Conservation (phyloP, 1,284 basidiomycete genomes). For the Pyrrhoderma lamaoense region DNA sequence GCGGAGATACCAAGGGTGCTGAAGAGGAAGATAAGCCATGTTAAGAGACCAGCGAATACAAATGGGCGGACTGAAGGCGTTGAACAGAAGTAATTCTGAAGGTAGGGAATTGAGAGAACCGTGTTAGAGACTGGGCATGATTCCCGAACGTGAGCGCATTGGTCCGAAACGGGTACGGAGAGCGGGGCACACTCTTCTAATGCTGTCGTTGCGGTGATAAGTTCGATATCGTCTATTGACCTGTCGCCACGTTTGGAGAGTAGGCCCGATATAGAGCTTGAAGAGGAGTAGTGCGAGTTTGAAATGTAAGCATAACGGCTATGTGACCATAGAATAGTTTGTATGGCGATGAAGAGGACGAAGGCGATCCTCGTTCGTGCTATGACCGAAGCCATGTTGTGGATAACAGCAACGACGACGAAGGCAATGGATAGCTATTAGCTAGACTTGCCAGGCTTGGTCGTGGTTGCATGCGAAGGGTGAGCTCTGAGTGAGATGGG, state of each 20-base stretch:
- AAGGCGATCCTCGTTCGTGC: constrained; percentile 33
- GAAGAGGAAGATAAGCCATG: constrained; percentile 82
- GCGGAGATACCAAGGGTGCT: constrained; percentile 88
- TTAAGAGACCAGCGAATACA: constrained; percentile 51
- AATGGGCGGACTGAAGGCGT: constrained; percentile 44
- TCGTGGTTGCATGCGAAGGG: not conserved
- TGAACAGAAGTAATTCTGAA: constrained; percentile 63
- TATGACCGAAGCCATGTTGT: constrained; percentile 5
- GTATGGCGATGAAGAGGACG: constrained; percentile 41
- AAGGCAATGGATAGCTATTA: too few relatives aligned
- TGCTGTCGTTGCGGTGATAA: too few relatives aligned
- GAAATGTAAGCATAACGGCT: constrained; percentile 38
- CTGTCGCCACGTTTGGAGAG: too few relatives aligned
- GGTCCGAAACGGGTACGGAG: constrained; percentile 41
- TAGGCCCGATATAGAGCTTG: too few relatives aligned
- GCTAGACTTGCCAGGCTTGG: not conserved
- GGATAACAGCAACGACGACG: too few relatives aligned
- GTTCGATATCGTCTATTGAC: not conserved
- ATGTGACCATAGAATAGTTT: constrained; percentile 59
- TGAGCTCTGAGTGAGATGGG: too few relatives aligned
- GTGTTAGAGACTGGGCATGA: constrained; percentile 51
- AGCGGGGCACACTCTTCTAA: constrained; percentile 52
- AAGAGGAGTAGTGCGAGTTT: not conserved
- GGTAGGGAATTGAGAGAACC: constrained; percentile 63
- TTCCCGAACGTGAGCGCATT: constrained; percentile 56